A percentile compares a stretch with the other conserved stretches of the same genome.
phyloP scores from a whole-genome alignment of 371 early-diverging fungal species.

The Fennellomyces sp. region DNA sequence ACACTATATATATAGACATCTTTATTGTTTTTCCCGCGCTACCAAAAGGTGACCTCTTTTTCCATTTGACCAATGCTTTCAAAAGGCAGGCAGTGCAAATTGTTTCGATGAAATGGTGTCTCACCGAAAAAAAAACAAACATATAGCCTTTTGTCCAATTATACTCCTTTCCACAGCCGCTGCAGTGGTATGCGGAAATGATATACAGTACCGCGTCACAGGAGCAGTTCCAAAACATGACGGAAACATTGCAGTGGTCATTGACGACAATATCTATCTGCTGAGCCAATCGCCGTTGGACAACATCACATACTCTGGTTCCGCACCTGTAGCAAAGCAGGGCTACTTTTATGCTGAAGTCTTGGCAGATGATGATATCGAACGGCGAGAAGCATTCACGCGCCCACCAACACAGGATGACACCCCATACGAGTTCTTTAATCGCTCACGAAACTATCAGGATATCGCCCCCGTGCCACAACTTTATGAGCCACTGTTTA shows the following conservation, averaged over 20 bases:
- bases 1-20: no score
- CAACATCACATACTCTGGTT: constrained; percentile 15
- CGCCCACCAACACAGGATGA: background rate
- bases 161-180: no score
- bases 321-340: constrained; percentile 16
- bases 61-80: no score
- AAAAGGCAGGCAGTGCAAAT: no score
- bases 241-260: constrained; percentile 13
- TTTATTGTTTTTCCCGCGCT: no score
- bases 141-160: no score
- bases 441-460: constrained; percentile 11
- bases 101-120: no score
- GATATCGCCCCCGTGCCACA: constrained; percentile 4
- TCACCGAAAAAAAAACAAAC: no score
- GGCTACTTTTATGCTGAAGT: background rate
- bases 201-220: no score
- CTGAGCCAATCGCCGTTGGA: background rate
- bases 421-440: constrained; percentile 24
- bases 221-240: no score
- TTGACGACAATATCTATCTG: constrained; percentile 17
- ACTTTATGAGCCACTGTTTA: constrained; percentile 11
- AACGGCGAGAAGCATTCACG: constrained; percentile 7
- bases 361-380: background rate
- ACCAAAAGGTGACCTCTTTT: no score
- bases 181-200: no score